Evolutionary conservation across 2,329 filamentous ascomycete genomes (phyloP), one percentile per base, ranked within the genome.

Genomic region (Nemania diffusa): DNA sequence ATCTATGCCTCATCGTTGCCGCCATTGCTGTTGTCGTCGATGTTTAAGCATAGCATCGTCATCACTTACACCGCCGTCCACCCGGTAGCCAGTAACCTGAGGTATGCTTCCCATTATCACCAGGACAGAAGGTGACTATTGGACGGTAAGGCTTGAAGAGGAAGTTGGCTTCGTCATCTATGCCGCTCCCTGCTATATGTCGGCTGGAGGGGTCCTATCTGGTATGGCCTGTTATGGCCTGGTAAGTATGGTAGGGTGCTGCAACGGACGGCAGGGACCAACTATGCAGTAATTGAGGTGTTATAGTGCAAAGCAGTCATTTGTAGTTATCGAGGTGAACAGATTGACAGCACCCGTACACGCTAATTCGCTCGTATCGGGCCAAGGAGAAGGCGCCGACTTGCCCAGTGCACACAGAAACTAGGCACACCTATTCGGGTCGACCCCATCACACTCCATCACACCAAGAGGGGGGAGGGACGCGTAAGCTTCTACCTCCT

Each of bases 401-500:
- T 52, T 13, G 46, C 46, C 22, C 11, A 27, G 46, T 50, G 56
- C 15, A 29, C 46, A 42, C 44, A 32, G 46, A 27, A 27, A 52
- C 26, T 24, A 52, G 56, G 44, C 56, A 48, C 50, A 32, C 29
- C 44, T 42, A 26, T 34, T 44, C 26, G 32, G 51, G 37, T 37
- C 55, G 53, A 51, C 62, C 53, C 60, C 65, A 66, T 66, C 56
- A 42, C 42, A 52, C 55, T 57, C 68, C 62, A 68, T 73, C 70
- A 68, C 73, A 73, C 50, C 50, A 32, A 53, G 50, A 32, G 50
- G 50, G 48, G 70, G 71, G 72, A 75, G 75, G 79, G 76, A 79
- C 78, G 78, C 78, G 78, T 76, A 77, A 77, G 68, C 76, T 70
- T 74, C 74, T 73, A 75, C 74, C 60, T 68, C 67, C 69, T 70